Evolutionary conservation across 2,329 filamentous ascomycete species (phyloP), one percentile per base, ranked within the genome.

Genomic region (Trichoderma sp.): DNA sequence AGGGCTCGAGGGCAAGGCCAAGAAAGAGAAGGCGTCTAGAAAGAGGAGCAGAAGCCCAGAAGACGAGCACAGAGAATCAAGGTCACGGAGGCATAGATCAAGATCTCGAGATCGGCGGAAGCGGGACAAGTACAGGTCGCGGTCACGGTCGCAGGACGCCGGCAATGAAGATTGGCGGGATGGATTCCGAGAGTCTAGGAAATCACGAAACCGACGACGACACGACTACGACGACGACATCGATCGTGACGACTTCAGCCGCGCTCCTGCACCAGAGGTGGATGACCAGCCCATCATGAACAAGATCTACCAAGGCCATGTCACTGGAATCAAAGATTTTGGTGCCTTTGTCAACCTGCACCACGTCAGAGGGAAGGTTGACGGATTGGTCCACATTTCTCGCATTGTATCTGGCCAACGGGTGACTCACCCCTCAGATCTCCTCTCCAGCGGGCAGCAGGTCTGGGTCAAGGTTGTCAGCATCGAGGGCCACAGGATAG

Each of bases 391-490:
- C 0, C 97, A 99, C 82, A 92, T 99, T 33, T 98, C 96, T 29
- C 94, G 94, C 27, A 93, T 99, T 83, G 91, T 93, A 67, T 92
- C 95, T 76, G 94, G 95, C 4, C 93, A 93, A 71, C 92, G 97
- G 64, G 94, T 99, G 59, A 97, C 96, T 78, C 94, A 98, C 82
- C 97, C 97, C 0, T 95, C 94, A 0, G 97, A 99, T 81, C 86
- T 99, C 1, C 88, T 99, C 5, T 90, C 93, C 3, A 89, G 91
- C 76, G 94, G 93, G 6, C 95, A 98, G 82, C 86, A 91, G 1
- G 95, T 99, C 72, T 97, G 97, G 83, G 94, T 98, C 80, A 99
- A 99, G 83, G 93, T 99, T 29, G 88, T 93, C 80, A 98, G 94
- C 81, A 92, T 98, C 71, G 94, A 98, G 81, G 93, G 93, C 4